phyloP scores from a whole-genome alignment of 2,329 filamentous ascomycete genomes.

The Talaromyces sp. region DNA sequence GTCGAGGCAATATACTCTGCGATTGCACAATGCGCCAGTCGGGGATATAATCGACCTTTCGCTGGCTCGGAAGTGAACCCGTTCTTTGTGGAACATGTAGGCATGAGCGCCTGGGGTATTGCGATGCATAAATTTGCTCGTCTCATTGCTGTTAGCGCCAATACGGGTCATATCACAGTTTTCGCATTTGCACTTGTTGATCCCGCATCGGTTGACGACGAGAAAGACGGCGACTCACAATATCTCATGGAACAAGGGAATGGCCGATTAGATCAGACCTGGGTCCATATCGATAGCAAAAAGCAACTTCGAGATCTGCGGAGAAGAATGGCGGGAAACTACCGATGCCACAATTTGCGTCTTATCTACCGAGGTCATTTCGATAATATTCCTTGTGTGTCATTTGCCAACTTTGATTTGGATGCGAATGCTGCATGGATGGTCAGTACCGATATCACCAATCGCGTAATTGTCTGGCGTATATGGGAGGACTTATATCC shows the following conservation, averaged over 20 bases:
- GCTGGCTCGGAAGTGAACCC: constrained; percentile 42
- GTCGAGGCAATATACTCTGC: constrained; percentile 55
- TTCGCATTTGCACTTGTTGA: constrained; percentile 61
- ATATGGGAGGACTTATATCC: constrained; percentile 43
- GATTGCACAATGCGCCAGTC: constrained; percentile 39
- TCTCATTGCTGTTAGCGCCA: constrained; percentile 82
- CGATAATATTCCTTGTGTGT: constrained; percentile 60
- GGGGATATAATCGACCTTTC: constrained; percentile 27
- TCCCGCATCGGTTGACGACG: constrained; percentile 23
- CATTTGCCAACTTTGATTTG: constrained; percentile 61
- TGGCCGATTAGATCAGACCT: constrained; percentile 30
- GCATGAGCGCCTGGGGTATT: constrained; percentile 82
- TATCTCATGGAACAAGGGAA: constrained; percentile 5
- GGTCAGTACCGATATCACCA: constrained; percentile 59
- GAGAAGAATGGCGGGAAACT: constrained; percentile 30
- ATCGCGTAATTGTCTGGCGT: constrained; percentile 54
- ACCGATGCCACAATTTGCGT: constrained; percentile 47
- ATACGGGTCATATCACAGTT: constrained; percentile 63
- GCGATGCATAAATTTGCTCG: constrained; percentile 80
- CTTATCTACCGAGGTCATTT: constrained; percentile 47
- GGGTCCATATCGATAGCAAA: constrained; percentile 33
- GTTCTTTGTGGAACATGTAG: constrained; percentile 78
- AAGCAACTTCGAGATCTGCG: constrained; percentile 32
- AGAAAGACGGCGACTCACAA: constrained; percentile 19
- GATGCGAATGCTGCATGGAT: constrained; percentile 61